phyloP scores from a whole-genome alignment of 148 eudicot species.

The Pharnaceum exiguum region DNA sequence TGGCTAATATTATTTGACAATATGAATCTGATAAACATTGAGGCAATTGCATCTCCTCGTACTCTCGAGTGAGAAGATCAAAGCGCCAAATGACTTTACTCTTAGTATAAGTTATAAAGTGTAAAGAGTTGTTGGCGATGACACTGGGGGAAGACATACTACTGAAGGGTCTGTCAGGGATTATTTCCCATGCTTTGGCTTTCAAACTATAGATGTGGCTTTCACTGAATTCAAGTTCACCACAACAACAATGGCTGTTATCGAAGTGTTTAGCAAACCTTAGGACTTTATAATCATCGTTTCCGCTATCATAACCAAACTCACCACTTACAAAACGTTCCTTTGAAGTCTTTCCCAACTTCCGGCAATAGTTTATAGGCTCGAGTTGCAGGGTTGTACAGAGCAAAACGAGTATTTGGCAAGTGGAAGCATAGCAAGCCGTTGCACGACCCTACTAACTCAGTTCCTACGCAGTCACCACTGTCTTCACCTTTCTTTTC shows the following conservation, averaged over 20 bases:
- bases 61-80: constrained; percentile 1
- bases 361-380: not conserved
- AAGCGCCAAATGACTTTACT: not conserved
- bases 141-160: not conserved
- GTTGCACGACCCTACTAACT: not conserved
- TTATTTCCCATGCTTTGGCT: constrained; percentile 1
- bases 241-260: too few relatives aligned
- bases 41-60: not conserved
- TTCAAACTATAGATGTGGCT: not conserved
- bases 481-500: too few relatives aligned
- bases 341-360: not conserved
- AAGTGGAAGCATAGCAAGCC: not conserved
- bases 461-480: too few relatives aligned
- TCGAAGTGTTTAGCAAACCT: not conserved
- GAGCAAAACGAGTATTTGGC: not conserved
- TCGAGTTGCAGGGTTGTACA: constrained; percentile 7
- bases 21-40: too few relatives aligned
- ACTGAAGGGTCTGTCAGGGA: not conserved
- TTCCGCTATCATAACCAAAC: not conserved
- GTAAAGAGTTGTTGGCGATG: not conserved
- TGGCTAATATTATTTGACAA: not conserved
- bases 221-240: too few relatives aligned
- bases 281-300: not conserved
- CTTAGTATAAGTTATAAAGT: not conserved
- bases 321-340: too few relatives aligned